Evolutionary conservation across 2,329 filamentous ascomycete species (phyloP).

Genomic region (Cercospora citrullina): DNA sequence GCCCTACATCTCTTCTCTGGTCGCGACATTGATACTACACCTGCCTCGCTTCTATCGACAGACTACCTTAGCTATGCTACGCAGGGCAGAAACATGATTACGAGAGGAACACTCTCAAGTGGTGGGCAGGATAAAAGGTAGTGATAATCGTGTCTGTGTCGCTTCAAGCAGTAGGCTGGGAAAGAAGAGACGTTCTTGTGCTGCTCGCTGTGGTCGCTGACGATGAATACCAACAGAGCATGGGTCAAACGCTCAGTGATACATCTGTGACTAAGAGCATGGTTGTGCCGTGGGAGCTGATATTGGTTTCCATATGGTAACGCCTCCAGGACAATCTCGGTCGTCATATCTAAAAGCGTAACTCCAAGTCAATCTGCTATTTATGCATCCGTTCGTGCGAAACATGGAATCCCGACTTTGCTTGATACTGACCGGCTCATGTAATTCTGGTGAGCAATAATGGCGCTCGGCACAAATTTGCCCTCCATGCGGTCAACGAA

Average conservation of each 20-base stretch:
- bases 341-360: background rate
- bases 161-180: no score
- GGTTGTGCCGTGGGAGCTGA: background rate
- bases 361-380: background rate
- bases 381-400: background rate
- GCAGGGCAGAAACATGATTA: no score
- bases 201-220: background rate
- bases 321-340: background rate
- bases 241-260: background rate
- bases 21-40: no score
- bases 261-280: background rate
- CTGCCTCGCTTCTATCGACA: no score
- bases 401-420: background rate
- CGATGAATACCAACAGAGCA: background rate
- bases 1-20: no score
- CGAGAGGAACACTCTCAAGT: no score
- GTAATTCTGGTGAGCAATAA: background rate
- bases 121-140: no score
- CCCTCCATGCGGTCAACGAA: background rate
- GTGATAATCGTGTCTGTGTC: no score
- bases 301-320: background rate
- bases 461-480: background rate
- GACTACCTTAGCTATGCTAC: no score
- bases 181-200: background rate
- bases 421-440: no score